Percentiles rank a stretch among this genome's conserved stretches.
These are phyloP conservation scores for Inga leiocalycina DNA, from an alignment of 306 rosid genomes.

Conservation along the genomic window DNA sequence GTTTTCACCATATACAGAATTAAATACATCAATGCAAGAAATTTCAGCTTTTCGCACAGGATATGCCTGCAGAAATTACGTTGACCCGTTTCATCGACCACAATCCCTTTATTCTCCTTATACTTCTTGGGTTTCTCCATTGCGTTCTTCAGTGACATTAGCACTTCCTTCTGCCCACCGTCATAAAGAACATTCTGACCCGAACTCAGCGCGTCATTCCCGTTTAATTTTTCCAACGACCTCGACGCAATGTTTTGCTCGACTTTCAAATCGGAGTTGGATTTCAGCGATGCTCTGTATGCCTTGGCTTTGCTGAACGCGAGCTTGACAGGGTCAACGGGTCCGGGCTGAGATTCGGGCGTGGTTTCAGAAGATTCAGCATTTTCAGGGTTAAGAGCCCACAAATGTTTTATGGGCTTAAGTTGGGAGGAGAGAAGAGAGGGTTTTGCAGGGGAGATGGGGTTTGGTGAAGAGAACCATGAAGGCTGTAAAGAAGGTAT, in stretches of 20 bases:
- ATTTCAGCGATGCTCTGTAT: conserved; percentile 45
- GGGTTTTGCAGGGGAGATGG: conserved; percentile 45
- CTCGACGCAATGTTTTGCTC: conserved; percentile 31
- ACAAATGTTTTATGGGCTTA: conserved; percentile 44
- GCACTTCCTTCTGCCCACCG: conserved; percentile 43
- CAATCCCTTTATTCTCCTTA: conserved; percentile 42
- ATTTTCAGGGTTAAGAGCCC: conserved; percentile 40
- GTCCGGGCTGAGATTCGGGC: conserved; percentile 29
- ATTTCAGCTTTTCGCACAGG: conserved; percentile 6
- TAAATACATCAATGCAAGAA: conserved; percentile 3
- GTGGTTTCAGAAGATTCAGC: conserved; percentile 47
- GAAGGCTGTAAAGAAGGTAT: conserved; percentile 64
- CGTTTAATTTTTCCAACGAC: conserved; percentile 29
- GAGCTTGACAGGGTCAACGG: conserved; percentile 63
- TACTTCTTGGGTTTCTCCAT: conserved; percentile 69
- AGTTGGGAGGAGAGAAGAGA: conserved; percentile 31
- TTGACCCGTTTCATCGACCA: conserved; percentile 29
- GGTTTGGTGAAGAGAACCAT: conserved; percentile 46
- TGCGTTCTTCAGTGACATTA: conserved; percentile 51
- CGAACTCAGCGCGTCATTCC: conserved; percentile 23
- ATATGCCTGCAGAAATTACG: conserved; percentile 39
- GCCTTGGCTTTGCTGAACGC: conserved; percentile 68
- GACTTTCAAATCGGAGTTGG: conserved; percentile 29
- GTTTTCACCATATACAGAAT: not conserved
- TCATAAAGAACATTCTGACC: conserved; percentile 4